These are phyloP conservation scores for Colletotrichum musae DNA, from an alignment of 2,329 filamentous ascomycete species.

Conservation along the genomic window DNA sequence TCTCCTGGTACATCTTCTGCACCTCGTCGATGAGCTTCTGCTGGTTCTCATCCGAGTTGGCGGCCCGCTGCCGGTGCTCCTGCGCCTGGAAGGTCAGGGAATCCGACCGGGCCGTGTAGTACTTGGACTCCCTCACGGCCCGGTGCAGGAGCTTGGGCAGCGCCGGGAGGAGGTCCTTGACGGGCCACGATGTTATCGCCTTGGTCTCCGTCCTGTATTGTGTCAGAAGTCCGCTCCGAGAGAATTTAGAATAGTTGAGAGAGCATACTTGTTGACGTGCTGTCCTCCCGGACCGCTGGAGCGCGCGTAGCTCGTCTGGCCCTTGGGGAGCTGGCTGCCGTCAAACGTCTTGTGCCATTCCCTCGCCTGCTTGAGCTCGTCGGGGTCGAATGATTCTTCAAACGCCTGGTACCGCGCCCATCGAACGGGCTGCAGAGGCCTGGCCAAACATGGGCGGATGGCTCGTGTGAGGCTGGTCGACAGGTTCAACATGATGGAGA, in stretches of 20 bases:
- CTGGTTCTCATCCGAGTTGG: constrained; percentile 68
- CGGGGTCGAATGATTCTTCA: constrained; percentile 64
- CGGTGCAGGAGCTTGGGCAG: constrained; percentile 65
- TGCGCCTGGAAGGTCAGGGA: constrained; percentile 70
- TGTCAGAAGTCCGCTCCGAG: background rate
- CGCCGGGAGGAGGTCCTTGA: constrained; percentile 60
- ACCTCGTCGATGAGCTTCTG: constrained; percentile 65
- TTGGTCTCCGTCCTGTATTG: constrained; percentile 70
- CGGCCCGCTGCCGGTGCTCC: constrained; percentile 64
- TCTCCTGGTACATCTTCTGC: constrained; percentile 60
- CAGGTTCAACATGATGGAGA: constrained; percentile 13
- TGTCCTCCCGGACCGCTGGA: constrained; percentile 74
- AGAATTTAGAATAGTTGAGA: background rate
- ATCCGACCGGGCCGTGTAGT: constrained; percentile 67
- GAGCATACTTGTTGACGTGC: constrained; percentile 74
- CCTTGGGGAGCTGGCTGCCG: constrained; percentile 61
- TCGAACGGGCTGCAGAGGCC: constrained; percentile 20
- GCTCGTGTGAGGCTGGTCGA: constrained; percentile 1
- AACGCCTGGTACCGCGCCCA: constrained; percentile 60
- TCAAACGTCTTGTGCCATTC: constrained; percentile 65
- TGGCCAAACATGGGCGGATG: constrained; percentile 1
- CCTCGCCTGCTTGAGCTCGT: constrained; percentile 65
- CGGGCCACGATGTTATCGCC: constrained; percentile 67
- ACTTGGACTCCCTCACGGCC: constrained; percentile 65
- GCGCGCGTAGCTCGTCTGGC: constrained; percentile 68